Conservation (phyloP, 192 early-diverging fungal species). For the Coemansia sp. region DNA sequence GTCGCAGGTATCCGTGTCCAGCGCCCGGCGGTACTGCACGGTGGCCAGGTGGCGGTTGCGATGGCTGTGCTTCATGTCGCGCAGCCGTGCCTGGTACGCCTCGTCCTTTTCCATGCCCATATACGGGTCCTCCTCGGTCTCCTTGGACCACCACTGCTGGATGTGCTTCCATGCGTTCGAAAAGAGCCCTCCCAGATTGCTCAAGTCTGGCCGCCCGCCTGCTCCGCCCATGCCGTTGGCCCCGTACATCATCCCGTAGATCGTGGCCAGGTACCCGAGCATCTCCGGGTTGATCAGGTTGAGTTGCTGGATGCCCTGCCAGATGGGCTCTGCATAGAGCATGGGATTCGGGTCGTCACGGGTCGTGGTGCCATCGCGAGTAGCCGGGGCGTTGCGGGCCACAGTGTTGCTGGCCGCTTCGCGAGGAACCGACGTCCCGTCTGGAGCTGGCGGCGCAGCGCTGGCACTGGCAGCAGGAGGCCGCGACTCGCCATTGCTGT, state of each 20-base stretch:
- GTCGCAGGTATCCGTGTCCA: conserved; percentile 58
- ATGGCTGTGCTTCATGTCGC: conserved; percentile 43
- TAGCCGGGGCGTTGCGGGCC: neutral
- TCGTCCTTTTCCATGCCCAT: conserved; percentile 46
- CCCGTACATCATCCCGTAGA: conserved; percentile 33
- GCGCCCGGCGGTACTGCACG: conserved; percentile 54
- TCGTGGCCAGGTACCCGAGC: conserved; percentile 32
- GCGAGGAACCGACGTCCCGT: neutral
- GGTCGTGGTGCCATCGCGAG: neutral
- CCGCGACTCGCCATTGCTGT: neutral
- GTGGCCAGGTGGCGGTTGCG: conserved; percentile 56
- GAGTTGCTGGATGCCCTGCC: conserved; percentile 37
- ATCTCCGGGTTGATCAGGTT: conserved; percentile 36
- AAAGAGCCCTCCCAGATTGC: conserved; percentile 10
- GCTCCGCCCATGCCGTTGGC: conserved; percentile 4
- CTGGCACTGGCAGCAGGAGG: neutral
- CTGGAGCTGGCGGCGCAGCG: neutral
- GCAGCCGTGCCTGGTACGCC: conserved; percentile 50
- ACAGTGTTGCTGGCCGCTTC: neutral
- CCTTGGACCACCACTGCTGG: conserved; percentile 27
- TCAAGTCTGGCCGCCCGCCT: neutral
- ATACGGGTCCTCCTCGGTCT: conserved; percentile 32
- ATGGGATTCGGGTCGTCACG: conserved; percentile 42
- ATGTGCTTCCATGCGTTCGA: conserved; percentile 27
- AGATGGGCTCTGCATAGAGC: conserved; percentile 24